These are phyloP conservation scores for Arxiozyma slooffiae DNA, from an alignment of 1,139 yeast species.

Conservation along the genomic window DNA sequence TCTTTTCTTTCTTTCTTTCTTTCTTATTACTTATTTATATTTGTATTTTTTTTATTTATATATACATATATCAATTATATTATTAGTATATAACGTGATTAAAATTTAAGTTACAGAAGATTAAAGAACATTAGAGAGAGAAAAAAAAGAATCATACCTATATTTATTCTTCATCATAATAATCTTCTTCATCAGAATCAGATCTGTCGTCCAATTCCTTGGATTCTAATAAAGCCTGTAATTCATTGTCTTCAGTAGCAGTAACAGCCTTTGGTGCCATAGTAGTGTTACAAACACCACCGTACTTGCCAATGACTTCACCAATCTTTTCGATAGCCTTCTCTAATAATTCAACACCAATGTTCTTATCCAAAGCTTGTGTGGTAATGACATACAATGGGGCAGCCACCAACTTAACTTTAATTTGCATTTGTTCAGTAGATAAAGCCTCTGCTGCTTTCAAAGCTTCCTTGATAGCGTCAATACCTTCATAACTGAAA, in stretches of 20 bases:
- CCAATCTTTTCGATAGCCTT: slow-evolving; percentile 70
- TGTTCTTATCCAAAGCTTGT: slow-evolving; percentile 82
- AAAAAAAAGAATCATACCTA: not conserved
- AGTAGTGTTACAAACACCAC: slow-evolving; percentile 84
- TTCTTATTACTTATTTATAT: no score
- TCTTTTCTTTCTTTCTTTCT: not conserved
- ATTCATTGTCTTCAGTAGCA: slow-evolving; percentile 95
- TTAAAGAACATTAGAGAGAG: not conserved
- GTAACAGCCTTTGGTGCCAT: slow-evolving; percentile 99
- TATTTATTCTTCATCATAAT: slow-evolving; percentile 35
- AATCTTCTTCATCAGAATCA: slow-evolving; percentile 53
- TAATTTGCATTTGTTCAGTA: slow-evolving; percentile 76
- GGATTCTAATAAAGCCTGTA: slow-evolving; percentile 82
- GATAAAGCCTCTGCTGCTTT: slow-evolving; percentile 77
- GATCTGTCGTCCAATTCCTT: slow-evolving; percentile 57
- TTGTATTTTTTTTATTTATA: not conserved
- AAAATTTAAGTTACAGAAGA: not conserved
- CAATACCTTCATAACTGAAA: slow-evolving; percentile 94
- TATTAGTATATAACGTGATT: not conserved
- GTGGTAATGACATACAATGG: slow-evolving; percentile 92
- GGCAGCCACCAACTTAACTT: slow-evolving; percentile 93
- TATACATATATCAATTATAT: not conserved
- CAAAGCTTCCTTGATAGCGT: slow-evolving; percentile 86
- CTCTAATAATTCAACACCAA: slow-evolving; percentile 71
- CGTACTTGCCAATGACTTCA: slow-evolving; percentile 57